Evolutionary conservation across 2,329 filamentous ascomycete species (phyloP), one percentile per base, ranked within the genome.

Genomic region (Trichoderma pleuroti): DNA sequence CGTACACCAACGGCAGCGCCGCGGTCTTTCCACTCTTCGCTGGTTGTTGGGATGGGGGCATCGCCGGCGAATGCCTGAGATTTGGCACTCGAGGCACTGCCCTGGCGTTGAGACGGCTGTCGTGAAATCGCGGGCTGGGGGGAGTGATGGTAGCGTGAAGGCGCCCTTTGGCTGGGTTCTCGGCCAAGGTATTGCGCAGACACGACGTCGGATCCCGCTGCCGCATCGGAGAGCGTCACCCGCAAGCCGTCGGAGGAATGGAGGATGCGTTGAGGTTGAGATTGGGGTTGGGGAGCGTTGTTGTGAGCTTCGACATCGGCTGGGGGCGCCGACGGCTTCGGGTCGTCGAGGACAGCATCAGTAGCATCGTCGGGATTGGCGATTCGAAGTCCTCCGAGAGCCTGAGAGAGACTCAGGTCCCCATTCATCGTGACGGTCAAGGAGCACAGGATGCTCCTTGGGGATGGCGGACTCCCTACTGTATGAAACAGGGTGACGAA

Each of bases 11-110:
- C 90, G 1, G 95, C 94, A n/a, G 96, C 95, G 56, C 96, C 96
- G 72, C 91, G 90, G 54, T 99, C 95, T 81, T 97, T 93, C 96
- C 96, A 98, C 73, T 98, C 95, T 76, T 98, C 95, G 75, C 90
- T 94, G 76, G 91, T 93, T 1, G 81, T 80, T 1, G 84, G 82
- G 24, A 83, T 77, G 4, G 81, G 78, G 26, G 81, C 74, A 30
- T 87, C 85, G 12, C 81, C 78, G 2, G 79, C 80, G 75, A 79
- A 80, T 10, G 76, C 72, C 4, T 73, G 67, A 30, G 76, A 72
- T 21, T 74, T 78, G 63, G 75, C 75, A 67, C 76, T 73, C 14
- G 70, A 80, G 3, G 84, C 80, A 74, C 87, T 87, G 30, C 86
- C 86, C 73, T 88, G 86, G 49, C 92, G 89, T 78, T 91, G 89